Evolutionary conservation across 2,329 filamentous ascomycete species (phyloP).

Genomic region (Alternaria dauci): DNA sequence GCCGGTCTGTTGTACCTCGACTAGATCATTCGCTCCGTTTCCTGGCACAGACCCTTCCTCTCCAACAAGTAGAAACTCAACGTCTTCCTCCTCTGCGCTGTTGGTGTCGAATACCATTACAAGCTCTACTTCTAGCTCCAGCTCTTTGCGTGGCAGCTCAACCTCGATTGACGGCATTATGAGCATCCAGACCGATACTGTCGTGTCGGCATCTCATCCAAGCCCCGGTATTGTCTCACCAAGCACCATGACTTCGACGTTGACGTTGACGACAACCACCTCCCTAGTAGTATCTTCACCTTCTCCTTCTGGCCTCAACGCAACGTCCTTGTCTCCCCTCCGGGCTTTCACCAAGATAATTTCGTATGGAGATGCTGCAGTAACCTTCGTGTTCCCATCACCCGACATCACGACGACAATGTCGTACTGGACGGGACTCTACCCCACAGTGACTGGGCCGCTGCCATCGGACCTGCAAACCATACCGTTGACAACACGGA

Average conservation of each 20-base stretch:
- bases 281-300: not conserved
- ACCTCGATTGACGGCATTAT: constrained; percentile 2
- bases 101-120: not conserved
- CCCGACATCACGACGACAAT: constrained; percentile 40
- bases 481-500: constrained; percentile 34
- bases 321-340: constrained; percentile 9
- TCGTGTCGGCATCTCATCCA: not conserved
- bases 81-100: not conserved
- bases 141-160: not conserved
- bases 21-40: not conserved
- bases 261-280: not conserved
- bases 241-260: constrained; percentile 1
- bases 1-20: not conserved
- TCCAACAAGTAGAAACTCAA: not conserved
- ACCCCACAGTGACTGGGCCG: constrained; percentile 38
- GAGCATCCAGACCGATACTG: constrained; percentile 13
- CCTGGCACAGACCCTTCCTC: not conserved
- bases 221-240: not conserved
- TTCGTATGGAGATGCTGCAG: constrained; percentile 30
- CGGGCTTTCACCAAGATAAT: constrained; percentile 36
- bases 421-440: constrained; percentile 46
- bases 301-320: not conserved
- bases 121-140: not conserved
- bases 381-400: constrained; percentile 43
- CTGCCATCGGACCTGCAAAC: constrained; percentile 34